These are phyloP conservation scores for Anacardium occidentale DNA, from an alignment of 345 rosid genomes.

Conservation along the genomic window DNA sequence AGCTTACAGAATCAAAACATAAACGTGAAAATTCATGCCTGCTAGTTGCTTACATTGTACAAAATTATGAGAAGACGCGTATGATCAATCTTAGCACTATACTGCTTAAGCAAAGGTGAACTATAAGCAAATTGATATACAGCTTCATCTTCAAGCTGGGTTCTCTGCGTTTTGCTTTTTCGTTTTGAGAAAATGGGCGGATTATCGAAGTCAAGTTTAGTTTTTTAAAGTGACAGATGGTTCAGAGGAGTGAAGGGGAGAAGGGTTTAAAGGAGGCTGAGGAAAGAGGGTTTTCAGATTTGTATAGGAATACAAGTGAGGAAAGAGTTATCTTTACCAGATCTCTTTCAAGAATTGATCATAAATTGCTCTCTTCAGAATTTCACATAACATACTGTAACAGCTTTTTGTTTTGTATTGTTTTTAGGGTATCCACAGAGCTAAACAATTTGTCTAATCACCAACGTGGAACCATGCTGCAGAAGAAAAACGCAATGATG, in stretches of 20 bases:
- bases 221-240: slow-evolving; percentile 12
- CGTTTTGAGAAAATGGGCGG: neutral
- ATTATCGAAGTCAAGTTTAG: neutral
- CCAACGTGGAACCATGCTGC: slow-evolving; percentile 36
- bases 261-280: slow-evolving; percentile 39
- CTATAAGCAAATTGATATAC: neutral
- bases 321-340: slow-evolving; percentile 24
- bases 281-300: slow-evolving; percentile 47
- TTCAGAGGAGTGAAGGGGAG: slow-evolving; percentile 30
- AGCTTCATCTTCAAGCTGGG: neutral
- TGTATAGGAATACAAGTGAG: slow-evolving; percentile 61
- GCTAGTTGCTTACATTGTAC: neutral
- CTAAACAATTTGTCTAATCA: slow-evolving; percentile 37
- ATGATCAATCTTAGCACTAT: neutral
- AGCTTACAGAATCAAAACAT: slow-evolving; percentile 3
- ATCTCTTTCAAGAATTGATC: neutral
- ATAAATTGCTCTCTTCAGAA: neutral
- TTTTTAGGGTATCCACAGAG: slow-evolving; percentile 60
- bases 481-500: slow-evolving; percentile 48
- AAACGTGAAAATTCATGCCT: neutral
- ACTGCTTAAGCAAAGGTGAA: neutral
- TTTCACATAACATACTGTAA: neutral
- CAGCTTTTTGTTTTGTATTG: neutral
- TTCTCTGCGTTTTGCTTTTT: too few species aligned
- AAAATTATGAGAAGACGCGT: neutral